Evolutionary conservation across 768 basidiomycete species (phyloP).

Genomic region (Phaffia tasmanica): DNA sequence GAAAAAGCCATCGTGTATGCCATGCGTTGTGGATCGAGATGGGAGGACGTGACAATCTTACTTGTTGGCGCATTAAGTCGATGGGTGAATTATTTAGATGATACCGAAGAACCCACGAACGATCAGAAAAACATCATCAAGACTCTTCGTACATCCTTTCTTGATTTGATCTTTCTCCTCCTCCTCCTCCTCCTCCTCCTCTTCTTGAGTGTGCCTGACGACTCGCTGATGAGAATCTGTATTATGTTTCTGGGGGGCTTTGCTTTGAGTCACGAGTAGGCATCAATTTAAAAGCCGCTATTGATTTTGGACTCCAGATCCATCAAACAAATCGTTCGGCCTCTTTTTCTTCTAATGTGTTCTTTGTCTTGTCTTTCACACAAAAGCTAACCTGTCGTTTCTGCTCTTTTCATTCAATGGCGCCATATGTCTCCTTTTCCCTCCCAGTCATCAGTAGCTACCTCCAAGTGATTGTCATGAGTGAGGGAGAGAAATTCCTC

Average conservation of each 20-base stretch:
- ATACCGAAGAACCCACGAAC: conserved; percentile 57
- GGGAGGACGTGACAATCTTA: conserved; percentile 64
- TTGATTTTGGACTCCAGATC: conserved; percentile 59
- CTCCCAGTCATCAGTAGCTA: conserved; percentile 75
- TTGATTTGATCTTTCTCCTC: neutral
- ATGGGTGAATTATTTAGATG: conserved; percentile 78
- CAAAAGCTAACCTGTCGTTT: conserved; percentile 23
- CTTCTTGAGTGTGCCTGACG: too few relatives aligned
- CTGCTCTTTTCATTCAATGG: conserved; percentile 41
- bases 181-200: conserved; percentile 12
- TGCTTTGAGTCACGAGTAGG: conserved; percentile 40
- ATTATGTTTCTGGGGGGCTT: too few relatives aligned
- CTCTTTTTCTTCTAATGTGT: neutral
- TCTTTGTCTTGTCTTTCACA: neutral
- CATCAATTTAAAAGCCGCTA: conserved; percentile 79
- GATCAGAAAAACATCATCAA: conserved; percentile 63
- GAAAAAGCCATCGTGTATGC: conserved; percentile 84
- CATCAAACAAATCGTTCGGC: conserved; percentile 17
- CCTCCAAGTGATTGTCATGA: conserved; percentile 90
- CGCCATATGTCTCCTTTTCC: conserved; percentile 46
- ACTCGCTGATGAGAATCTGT: too few relatives aligned
- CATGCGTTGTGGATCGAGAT: conserved; percentile 44
- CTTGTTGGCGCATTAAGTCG: conserved; percentile 82
- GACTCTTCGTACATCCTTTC: conserved; percentile 52
- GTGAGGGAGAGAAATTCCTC: conserved; percentile 89